Evolutionary conservation across 2,329 filamentous ascomycete species (phyloP), one percentile per base, ranked within the genome.

Genomic region (Colletotrichum brevisporum): DNA sequence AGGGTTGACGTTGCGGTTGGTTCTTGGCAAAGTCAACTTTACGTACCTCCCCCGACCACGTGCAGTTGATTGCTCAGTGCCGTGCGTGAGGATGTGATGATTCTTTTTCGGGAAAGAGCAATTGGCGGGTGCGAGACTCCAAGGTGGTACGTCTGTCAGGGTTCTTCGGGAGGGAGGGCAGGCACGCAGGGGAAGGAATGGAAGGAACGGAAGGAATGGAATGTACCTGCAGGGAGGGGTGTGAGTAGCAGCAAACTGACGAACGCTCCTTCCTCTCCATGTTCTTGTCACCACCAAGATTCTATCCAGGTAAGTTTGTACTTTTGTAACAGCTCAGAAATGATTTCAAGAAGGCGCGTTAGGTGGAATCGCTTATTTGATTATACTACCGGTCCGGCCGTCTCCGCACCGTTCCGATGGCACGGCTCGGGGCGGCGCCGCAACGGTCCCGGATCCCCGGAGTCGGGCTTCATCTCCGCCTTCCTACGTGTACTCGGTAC

Each of bases 341-440:
- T 13, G 21, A 36, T 8, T 36, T 13, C 3, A 24, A 45, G 54
- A 39, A 48, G 48, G 36, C 16, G 26, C 39, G 55, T 39, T 6
- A 16, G 27, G 24, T 31, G 52, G n/a, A 55, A 66, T 60, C 45
- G 66, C 66, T 56, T 60, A 51, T 18, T 60, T 59, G 12, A 31
- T 55, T 41, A 27, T 18, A 10, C 63, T 61, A 48, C 24, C 21
- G 15, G 31, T 5, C 26, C 26, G 41, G 6, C 39, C 16, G 26
- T 6, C 50, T 41, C 41, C 54, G 61, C 51, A 61, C 54, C 61
- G 62, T 27, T 18, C 67, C 67, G 62, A 39, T 31, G 36, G 24
- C 48, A 24, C 36, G 16, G 55, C 48, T 51, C 67, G 56, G 62
- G 50, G 43, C 60, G 60, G 51, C 67, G 56, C 62, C 31, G 21